A percentile compares a stretch with the other conserved stretches of the same genome.
These are phyloP conservation scores for Melastoma malabathricum DNA, from an alignment of 345 rosid species.

Conservation along the genomic window DNA sequence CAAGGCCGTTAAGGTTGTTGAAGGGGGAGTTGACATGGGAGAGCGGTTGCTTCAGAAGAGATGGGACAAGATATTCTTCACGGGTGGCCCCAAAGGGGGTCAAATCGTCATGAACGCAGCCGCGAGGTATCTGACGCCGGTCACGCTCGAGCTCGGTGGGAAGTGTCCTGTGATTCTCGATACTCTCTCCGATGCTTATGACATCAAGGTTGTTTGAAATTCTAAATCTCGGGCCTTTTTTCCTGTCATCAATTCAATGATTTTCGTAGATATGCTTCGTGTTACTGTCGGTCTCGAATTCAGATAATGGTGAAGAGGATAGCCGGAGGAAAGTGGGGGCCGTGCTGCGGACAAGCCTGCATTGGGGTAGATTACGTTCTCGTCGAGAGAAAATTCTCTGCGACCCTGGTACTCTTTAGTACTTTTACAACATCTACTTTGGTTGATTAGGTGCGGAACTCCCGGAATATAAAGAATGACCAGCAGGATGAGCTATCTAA, in stretches of 20 bases:
- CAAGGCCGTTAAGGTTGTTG: conserved; percentile 55
- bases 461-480: no score
- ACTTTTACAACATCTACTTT: no score
- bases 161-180: conserved; percentile 70
- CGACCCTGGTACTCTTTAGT: conserved; percentile 32
- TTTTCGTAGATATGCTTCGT: not conserved
- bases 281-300: conserved; percentile 1
- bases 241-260: no score
- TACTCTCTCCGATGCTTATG: conserved; percentile 23
- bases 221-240: not conserved
- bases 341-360: conserved; percentile 77
- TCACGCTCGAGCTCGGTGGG: conserved; percentile 81
- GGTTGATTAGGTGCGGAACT: no score
- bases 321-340: conserved; percentile 78
- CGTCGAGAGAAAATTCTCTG: conserved; percentile 40
- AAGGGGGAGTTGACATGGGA: conserved; percentile 47
- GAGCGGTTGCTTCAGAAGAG: conserved; percentile 44
- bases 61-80: conserved; percentile 93
- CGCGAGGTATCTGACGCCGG: conserved; percentile 71
- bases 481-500: no score
- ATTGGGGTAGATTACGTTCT: conserved; percentile 58
- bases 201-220: conserved; percentile 25
- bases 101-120: conserved; percentile 65
- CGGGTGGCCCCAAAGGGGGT: conserved; percentile 74
- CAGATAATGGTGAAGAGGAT: conserved; percentile 51